Percentiles rank a stretch among this genome's conserved stretches.
These are phyloP conservation scores for Suillus sp. DNA, from an alignment of 768 basidiomycete species.

Conservation along the genomic window DNA sequence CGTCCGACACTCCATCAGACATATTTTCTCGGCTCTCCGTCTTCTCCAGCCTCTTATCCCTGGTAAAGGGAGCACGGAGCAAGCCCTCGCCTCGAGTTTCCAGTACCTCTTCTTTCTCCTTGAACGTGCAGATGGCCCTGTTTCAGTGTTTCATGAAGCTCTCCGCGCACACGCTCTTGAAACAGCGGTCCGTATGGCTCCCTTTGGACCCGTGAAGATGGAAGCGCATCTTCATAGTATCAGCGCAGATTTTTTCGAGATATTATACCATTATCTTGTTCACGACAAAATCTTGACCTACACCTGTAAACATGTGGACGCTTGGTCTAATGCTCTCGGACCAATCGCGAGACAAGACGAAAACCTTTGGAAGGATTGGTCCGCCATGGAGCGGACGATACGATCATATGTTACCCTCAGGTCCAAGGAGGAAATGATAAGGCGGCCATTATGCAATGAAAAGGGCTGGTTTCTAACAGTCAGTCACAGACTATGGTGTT, in stretches of 20 bases:
- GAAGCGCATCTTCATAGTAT: neutral
- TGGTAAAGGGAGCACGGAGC: neutral
- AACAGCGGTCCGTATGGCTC: neutral
- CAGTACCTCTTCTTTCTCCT: neutral
- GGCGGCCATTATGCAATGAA: neutral
- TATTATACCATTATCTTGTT: neutral
- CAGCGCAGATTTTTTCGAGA: neutral
- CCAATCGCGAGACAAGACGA: slow-evolving; percentile 2
- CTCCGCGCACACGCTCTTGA: neutral
- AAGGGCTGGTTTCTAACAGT: neutral
- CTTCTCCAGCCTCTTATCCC: neutral
- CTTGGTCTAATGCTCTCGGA: neutral
- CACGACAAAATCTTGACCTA: slow-evolving; percentile 9
- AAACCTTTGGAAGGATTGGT: neutral
- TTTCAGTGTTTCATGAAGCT: neutral
- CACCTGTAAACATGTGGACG: neutral
- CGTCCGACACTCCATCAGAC: neutral
- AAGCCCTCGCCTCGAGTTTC: neutral
- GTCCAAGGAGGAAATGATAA: neutral
- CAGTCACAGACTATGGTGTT: neutral
- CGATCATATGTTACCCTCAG: neutral
- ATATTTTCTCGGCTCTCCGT: neutral
- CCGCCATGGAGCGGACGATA: neutral
- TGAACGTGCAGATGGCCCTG: neutral
- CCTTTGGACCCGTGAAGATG: neutral